Percentiles rank a stretch among this genome's conserved stretches.
These are phyloP conservation scores for Rhodotorula sp. DNA, from an alignment of 1,284 basidiomycete species.

Conservation along the genomic window DNA sequence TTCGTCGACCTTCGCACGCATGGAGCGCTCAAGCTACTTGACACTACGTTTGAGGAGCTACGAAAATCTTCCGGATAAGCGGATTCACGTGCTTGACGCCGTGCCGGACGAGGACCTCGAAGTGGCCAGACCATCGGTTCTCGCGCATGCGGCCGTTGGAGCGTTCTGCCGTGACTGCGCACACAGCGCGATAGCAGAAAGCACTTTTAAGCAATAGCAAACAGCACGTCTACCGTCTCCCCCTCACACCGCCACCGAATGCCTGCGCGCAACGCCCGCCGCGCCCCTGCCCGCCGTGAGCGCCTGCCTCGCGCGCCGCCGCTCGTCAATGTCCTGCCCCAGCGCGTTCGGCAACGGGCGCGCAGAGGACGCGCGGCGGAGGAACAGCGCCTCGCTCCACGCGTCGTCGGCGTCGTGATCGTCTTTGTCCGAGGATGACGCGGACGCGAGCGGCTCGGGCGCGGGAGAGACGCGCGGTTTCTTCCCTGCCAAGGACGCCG, in stretches of 20 bases:
- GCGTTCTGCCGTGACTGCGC: no score
- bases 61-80: no score
- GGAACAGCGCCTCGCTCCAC: slow-evolving; percentile 18
- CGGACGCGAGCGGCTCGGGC: background rate
- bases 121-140: no score
- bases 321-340: slow-evolving; percentile 5
- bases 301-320: background rate
- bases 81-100: no score
- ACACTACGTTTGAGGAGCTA: no score
- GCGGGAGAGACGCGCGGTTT: background rate
- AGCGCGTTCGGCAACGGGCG: background rate
- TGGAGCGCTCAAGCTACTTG: no score
- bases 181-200: no score
- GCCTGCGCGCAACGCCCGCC: slow-evolving; percentile 3
- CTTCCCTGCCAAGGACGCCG: slow-evolving; percentile 23
- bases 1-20: no score
- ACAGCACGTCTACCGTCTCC: background rate
- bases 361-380: background rate
- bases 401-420: slow-evolving; percentile 6
- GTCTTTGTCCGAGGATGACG: background rate
- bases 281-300: background rate
- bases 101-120: no score
- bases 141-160: no score
- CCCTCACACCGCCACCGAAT: slow-evolving; percentile 15
- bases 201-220: no score